A percentile compares a stretch with the other conserved stretches of the same genome.
phyloP scores from a whole-genome alignment of 2,329 filamentous ascomycete species.

The Lasiodiplodia sp. region DNA sequence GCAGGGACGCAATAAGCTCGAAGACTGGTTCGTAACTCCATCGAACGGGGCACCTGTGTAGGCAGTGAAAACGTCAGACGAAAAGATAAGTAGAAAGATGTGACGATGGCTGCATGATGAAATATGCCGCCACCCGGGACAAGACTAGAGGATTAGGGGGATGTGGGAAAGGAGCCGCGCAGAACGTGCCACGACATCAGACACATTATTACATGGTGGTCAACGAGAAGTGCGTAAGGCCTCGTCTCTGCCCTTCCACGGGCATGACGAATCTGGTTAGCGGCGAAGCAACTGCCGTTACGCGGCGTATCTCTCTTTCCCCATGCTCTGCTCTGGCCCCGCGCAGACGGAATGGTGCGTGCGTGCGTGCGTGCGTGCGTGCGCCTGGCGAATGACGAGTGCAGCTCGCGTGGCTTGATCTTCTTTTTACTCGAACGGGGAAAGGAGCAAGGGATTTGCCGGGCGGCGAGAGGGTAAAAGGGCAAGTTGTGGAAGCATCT shows the following conservation, averaged over 20 bases:
- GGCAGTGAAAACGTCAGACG: neutral
- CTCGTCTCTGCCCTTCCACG: neutral
- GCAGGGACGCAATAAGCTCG: neutral
- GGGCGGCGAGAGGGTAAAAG: neutral
- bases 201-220: neutral
- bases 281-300: constrained; percentile 1
- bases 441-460: constrained; percentile 1
- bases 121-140: neutral
- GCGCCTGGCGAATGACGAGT: constrained; percentile 7
- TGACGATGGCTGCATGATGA: constrained; percentile 14
- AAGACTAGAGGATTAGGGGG: neutral
- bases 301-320: neutral
- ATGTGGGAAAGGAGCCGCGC: neutral
- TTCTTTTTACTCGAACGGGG: neutral
- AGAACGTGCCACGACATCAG: constrained; percentile 8
- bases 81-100: neutral
- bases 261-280: neutral
- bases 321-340: neutral
- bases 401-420: constrained; percentile 2
- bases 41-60: neutral
- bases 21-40: neutral
- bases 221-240: too few relatives aligned
- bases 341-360: neutral
- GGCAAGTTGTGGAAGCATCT: constrained; percentile 6
- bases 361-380: neutral